Conservation (phyloP, 202 grass and related monocot species). For the Schoenoplectus tabernaemontani region DNA sequence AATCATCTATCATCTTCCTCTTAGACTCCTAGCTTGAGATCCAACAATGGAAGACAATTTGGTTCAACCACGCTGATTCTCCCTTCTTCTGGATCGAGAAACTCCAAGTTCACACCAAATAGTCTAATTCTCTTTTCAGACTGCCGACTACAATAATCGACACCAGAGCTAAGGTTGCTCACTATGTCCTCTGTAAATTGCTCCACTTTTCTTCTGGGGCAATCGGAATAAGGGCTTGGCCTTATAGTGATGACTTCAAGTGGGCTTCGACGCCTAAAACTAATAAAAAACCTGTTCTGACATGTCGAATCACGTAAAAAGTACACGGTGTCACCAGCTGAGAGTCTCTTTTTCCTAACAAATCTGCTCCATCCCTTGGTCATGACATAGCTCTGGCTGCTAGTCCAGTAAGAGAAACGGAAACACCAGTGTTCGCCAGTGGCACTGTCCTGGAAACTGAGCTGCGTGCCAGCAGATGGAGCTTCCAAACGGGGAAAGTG, state of each 20-base stretch:
- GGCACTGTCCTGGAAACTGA: conserved; percentile 41
- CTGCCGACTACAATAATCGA: neutral
- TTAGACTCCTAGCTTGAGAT: conserved; percentile 24
- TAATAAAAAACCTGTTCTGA: conserved; percentile 13
- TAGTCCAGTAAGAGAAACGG: conserved; percentile 37
- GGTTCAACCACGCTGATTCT: neutral
- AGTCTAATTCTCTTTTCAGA: conserved; percentile 16
- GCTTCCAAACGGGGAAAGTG: conserved; percentile 13
- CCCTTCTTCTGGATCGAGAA: neutral
- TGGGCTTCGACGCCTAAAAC: neutral
- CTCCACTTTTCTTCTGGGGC: conserved; percentile 12
- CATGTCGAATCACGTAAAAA: conserved; percentile 30
- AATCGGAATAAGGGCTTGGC: neutral
- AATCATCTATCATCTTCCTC: neutral
- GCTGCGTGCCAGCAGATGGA: conserved; percentile 29
- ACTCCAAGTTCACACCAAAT: conserved; percentile 19
- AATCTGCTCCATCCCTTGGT: conserved; percentile 43
- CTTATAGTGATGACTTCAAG: conserved; percentile 10
- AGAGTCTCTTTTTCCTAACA: conserved; percentile 44
- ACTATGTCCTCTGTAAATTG: neutral
- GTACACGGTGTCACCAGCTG: conserved; percentile 32
- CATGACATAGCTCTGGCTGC: conserved; percentile 36
- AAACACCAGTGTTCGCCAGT: conserved; percentile 34
- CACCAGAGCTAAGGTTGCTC: neutral
- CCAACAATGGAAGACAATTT: conserved; percentile 6